Evolutionary conservation across 176 grass and related monocot species (phyloP), one percentile per base, ranked within the genome.

Genomic region (Oryza brachyantha): DNA sequence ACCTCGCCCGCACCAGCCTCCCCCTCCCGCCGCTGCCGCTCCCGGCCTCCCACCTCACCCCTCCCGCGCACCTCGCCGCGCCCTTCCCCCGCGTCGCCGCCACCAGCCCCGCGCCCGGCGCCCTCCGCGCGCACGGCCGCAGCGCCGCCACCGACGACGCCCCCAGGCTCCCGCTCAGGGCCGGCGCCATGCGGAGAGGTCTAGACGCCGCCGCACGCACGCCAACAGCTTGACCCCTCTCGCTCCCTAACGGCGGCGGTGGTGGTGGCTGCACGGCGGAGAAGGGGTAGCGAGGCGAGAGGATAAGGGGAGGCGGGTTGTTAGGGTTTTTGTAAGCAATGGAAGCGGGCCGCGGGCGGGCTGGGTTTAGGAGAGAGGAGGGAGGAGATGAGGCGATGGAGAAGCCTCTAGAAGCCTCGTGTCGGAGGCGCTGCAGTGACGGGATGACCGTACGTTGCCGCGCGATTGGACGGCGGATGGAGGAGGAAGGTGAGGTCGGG

Each of bases 91-190:
- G 45, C 24, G 84, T 68, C 37, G 78, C 72, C 14, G 73, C 63
- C 35, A 6, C 35, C 43, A 68, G 76, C 64, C 35, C 75, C 74
- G 40, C 55, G 29, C 55, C 64, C 55, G 48, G 11, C 55, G 76
- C 39, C 50, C 73, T 78, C 31, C 31, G 28, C 50, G 64, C 69
- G 41, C 70, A 88, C 25, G 79, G 84, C 70, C 61, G 72, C 66
- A 89, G 86, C 40, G 87, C 87, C 64, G 81, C 83, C 66, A 90
- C 68, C 14, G 91, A 69, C 45, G 80, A 87, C n/a, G 80, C 62
- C 22, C 86, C 87, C 71, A 90, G 61, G 62, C 68, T 87, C 66
- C 87, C 65, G 72, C 84, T 82, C 50, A 90, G 13, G n/a, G 61
- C 39, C 24, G 77, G 81, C 14, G 68, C 81, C 91, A 90, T 93